These are phyloP conservation scores for Solanum hybrid DNA, from an alignment of 305 asterid genomes.

Conservation along the genomic window DNA sequence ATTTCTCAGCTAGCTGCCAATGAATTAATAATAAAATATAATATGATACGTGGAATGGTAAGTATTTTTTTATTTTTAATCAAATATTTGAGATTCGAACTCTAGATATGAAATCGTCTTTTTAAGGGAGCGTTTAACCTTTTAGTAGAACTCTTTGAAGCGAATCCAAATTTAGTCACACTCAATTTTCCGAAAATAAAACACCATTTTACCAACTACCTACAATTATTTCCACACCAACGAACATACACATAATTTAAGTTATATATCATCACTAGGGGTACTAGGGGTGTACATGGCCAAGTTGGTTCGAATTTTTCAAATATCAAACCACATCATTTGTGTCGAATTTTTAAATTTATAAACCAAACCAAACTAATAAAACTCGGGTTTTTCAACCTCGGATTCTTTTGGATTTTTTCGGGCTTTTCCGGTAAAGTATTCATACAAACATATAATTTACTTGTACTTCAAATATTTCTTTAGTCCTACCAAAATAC, in stretches of 20 bases:
- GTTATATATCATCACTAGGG: not conserved
- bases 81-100: not conserved
- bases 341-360: too few species aligned
- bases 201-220: not conserved
- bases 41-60: not conserved
- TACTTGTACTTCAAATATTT: too few species aligned
- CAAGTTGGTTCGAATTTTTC: too few species aligned
- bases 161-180: not conserved
- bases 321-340: too few species aligned
- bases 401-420: too few species aligned
- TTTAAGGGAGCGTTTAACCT: not conserved
- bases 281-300: too few species aligned
- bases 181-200: not conserved
- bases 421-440: too few species aligned
- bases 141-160: rapidly evolving
- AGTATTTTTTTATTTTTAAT: not conserved
- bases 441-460: too few species aligned
- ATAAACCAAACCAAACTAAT: too few species aligned
- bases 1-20: too few species aligned
- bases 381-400: too few species aligned
- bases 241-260: not conserved
- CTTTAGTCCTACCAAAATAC: too few species aligned
- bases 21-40: not conserved
- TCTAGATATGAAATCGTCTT: not conserved
- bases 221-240: not conserved